Percentiles rank a stretch among this genome's conserved stretches.
phyloP scores from a whole-genome alignment of 257 asterid species.

The Salvia rosmarinus region DNA sequence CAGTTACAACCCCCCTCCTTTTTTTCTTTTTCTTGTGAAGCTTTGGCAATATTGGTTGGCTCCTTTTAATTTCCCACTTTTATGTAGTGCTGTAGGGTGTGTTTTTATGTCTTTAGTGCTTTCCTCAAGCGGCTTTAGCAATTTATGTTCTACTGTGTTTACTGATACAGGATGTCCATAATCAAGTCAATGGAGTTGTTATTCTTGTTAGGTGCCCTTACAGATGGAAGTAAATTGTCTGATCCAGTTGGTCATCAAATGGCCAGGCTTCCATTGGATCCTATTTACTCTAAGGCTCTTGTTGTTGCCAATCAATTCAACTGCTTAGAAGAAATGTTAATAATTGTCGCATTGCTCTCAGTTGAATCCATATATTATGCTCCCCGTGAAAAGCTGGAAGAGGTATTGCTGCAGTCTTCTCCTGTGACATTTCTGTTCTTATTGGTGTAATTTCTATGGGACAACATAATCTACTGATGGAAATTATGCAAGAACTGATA shows the following conservation, averaged over 20 bases:
- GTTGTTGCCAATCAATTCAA: slow-evolving; percentile 75
- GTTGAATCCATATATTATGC: slow-evolving; percentile 91
- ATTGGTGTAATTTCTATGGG: slow-evolving; percentile 13
- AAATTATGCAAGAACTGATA: slow-evolving; percentile 28
- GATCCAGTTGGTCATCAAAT: slow-evolving; percentile 87
- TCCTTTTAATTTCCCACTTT: background rate
- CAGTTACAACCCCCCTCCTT: slow-evolving; percentile 1
- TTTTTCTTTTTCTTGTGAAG: background rate
- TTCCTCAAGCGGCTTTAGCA: background rate
- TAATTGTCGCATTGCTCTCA: slow-evolving; percentile 85
- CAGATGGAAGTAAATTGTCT: slow-evolving; percentile 73
- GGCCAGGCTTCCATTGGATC: slow-evolving; percentile 94
- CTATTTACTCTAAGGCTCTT: slow-evolving; percentile 87
- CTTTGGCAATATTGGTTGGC: slow-evolving; percentile 10
- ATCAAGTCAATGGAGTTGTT: slow-evolving; percentile 84
- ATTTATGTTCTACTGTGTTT: slow-evolving; percentile 23
- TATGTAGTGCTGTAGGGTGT: slow-evolving; percentile 1
- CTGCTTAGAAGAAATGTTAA: slow-evolving; percentile 92
- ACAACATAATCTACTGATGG: background rate
- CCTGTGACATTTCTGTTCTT: slow-evolving; percentile 17
- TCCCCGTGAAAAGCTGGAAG: slow-evolving; percentile 93
- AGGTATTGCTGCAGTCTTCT: slow-evolving; percentile 54
- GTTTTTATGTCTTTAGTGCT: slow-evolving; percentile 17
- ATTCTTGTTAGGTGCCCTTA: slow-evolving; percentile 86
- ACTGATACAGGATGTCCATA: slow-evolving; percentile 71